A percentile compares a stretch with the other conserved stretches of the same genome.
Evolutionary conservation across 2,329 filamentous ascomycete species (phyloP).

Genomic region (Bisporella sp.): DNA sequence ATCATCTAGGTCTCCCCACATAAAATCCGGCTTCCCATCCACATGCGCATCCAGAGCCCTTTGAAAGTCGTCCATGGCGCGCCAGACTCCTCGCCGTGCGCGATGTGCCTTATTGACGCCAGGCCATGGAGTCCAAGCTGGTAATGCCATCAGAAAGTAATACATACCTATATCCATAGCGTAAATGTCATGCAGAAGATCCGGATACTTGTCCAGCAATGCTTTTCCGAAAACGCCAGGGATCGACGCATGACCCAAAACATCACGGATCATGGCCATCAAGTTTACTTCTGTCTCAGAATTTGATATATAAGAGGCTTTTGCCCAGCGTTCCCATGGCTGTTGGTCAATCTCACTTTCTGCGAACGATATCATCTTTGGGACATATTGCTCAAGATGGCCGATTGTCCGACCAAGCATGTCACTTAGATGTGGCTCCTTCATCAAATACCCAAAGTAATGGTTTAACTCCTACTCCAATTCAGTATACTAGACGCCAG

Average conservation of each 20-base stretch:
- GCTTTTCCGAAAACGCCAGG: conserved; percentile 45
- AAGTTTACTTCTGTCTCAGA: conserved; percentile 45
- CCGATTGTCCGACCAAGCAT: conserved; percentile 31
- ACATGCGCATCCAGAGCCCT: conserved; percentile 34
- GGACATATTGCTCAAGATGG: conserved; percentile 37
- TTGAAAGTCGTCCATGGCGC: conserved; percentile 34
- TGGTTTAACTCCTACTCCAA: conserved; percentile 26
- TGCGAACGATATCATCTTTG: conserved; percentile 52
- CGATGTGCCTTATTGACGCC: conserved; percentile 40
- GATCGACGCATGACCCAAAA: conserved; percentile 44
- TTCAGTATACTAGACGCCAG: conserved; percentile 25
- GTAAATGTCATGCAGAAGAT: conserved; percentile 47
- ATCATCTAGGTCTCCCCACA: conserved; percentile 41
- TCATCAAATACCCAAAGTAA: conserved; percentile 33
- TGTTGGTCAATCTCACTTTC: conserved; percentile 53
- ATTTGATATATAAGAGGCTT: conserved; percentile 34
- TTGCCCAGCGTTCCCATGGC: conserved; percentile 51
- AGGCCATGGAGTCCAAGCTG: conserved; percentile 47
- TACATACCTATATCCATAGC: conserved; percentile 46
- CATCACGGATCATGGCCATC: conserved; percentile 46
- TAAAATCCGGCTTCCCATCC: conserved; percentile 32
- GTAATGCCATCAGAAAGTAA: conserved; percentile 45
- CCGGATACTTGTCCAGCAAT: conserved; percentile 43
- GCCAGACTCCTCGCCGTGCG: conserved; percentile 34
- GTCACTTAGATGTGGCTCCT: conserved; percentile 37